Evolutionary conservation across 2,329 filamentous ascomycete species (phyloP), one percentile per base, ranked within the genome.

Genomic region (Tolypocladium cylindrosporum): DNA sequence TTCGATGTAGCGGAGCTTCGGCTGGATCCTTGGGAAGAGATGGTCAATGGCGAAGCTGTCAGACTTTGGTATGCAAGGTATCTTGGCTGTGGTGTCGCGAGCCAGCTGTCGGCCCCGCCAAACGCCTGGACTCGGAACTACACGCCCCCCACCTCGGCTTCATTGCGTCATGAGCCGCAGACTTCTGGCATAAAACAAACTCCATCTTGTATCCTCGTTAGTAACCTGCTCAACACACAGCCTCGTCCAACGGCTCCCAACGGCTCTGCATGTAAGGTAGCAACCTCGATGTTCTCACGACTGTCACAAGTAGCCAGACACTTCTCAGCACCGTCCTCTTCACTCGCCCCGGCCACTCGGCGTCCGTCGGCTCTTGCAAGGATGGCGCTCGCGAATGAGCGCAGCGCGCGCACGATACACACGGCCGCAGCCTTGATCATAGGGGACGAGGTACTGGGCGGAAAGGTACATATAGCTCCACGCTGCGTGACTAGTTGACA

Each of bases 351-450:
- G 51, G 69, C 74, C 21, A 36, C 9, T 54, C 63, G 62, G 57
- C 66, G 62, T 57, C 62, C 54, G 24, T 54, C 64, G 55, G 54
- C 61, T n/a, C 55, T 67, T 40, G 61, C 57, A 58, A 72, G 62
- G 67, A 82, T 80, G 75, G 75, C 69, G 45, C 59, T 62, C 58
- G 57, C 73, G 61, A 70, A 78, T 59, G 77, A 79, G 59, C 79
- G 82, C 62, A 80, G 80, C 67, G 77, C 81, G 66, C 79, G 86
- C 68, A 85, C 82, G 60, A 95, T 97, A 65, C 86, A 91, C 69
- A 97, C 92, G 53, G 94, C 93, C 13, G 93, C 89, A 58, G 96
- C 91, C 72, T 75, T 97, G 62, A 91, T 99, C 60, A 97, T 99
- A 66, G 93, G 93, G n/a, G 93, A 97, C 74, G 93, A 97, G 73